Evolutionary conservation across 345 rosid genomes (phyloP).

Genomic region (Eucalyptus tenuipes): DNA sequence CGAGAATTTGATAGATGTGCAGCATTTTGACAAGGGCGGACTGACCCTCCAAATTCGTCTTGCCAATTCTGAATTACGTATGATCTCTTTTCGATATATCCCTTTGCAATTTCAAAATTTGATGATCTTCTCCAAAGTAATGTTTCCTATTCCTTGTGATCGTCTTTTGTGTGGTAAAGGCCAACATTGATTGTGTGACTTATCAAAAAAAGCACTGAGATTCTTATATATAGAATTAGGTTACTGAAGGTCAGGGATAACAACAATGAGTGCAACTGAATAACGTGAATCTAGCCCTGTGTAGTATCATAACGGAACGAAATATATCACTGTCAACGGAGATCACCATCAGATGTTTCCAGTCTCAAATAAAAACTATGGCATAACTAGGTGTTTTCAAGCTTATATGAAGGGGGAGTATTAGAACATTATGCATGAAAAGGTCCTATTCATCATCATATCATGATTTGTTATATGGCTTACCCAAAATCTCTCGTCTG

Average conservation of each 20-base stretch:
- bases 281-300: not conserved
- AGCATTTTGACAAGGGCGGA: slow-evolving; percentile 22
- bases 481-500: not conserved
- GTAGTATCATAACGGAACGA: not conserved
- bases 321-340: not conserved
- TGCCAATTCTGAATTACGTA: slow-evolving; percentile 56
- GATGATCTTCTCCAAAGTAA: not conserved
- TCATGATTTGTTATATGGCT: not conserved
- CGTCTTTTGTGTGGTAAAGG: not conserved
- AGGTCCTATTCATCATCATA: not conserved
- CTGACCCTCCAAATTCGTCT: slow-evolving; percentile 32
- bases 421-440: not conserved
- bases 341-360: not conserved
- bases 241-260: not conserved
- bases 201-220: not conserved
- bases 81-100: not conserved
- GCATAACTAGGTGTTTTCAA: not conserved
- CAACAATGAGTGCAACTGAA: not conserved
- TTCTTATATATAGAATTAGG: not conserved
- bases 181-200: not conserved
- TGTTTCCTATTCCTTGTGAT: not conserved
- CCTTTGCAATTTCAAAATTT: not conserved
- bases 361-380: not conserved
- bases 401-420: not conserved
- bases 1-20: slow-evolving; percentile 46